These are phyloP conservation scores for Colletotrichum spaethianum DNA, from an alignment of 2,329 filamentous ascomycete species.

Conservation along the genomic window DNA sequence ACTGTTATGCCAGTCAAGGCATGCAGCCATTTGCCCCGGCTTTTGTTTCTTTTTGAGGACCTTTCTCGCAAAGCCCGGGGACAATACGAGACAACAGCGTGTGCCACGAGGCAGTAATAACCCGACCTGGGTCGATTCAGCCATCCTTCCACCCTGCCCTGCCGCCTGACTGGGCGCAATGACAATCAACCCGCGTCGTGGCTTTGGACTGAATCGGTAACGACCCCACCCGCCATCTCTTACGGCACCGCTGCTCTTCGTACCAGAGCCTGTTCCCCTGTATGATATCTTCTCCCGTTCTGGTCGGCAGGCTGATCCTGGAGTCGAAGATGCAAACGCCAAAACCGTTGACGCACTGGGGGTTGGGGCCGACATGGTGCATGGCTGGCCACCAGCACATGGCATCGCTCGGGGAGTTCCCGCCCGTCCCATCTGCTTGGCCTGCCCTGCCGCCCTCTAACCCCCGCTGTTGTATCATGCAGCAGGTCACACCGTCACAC, in stretches of 20 bases:
- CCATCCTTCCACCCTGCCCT: too few species aligned
- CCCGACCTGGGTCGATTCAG: too few species aligned
- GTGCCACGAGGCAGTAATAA: not conserved
- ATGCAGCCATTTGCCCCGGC: not conserved
- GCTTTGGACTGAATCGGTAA: not conserved
- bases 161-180: too few species aligned
- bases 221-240: not conserved
- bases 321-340: not conserved
- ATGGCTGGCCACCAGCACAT: slow-evolving; percentile 33
- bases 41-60: not conserved
- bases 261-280: not conserved
- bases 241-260: not conserved
- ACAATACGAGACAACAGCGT: not conserved
- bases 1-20: not conserved
- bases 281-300: not conserved
- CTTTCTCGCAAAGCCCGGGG: not conserved
- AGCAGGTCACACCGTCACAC: slow-evolving; percentile 28
- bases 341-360: slow-evolving; percentile 21
- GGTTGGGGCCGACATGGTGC: slow-evolving; percentile 17
- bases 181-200: not conserved
- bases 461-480: slow-evolving; percentile 38
- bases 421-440: slow-evolving; percentile 38
- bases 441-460: slow-evolving; percentile 10
- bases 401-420: slow-evolving; percentile 36
- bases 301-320: slow-evolving; percentile 18